Evolutionary conservation across 2,329 filamentous ascomycete species (phyloP).

Genomic region (Penicillium sclerotiorum): DNA sequence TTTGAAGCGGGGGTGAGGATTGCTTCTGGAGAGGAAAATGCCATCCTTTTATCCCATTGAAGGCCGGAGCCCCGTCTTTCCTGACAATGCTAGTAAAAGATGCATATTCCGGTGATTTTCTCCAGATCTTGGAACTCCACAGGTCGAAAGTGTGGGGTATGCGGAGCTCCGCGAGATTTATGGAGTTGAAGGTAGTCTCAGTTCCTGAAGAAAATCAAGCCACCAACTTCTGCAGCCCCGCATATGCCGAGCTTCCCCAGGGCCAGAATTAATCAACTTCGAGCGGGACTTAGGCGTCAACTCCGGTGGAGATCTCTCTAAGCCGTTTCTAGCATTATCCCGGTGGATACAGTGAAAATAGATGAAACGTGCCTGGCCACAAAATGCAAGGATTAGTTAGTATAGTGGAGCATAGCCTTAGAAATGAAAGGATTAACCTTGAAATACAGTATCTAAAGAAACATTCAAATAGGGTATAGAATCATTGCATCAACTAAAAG

Average conservation of each 20-base stretch:
- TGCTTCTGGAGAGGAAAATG: too few species aligned
- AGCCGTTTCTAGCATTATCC: conserved; percentile 9
- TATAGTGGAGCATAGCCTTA: too few species aligned
- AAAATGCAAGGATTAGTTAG: too few species aligned
- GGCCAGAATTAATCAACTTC: neutral
- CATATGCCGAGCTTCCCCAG: neutral
- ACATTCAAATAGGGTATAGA: too few species aligned
- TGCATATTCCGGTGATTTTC: neutral
- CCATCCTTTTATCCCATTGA: neutral
- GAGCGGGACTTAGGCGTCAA: too few species aligned
- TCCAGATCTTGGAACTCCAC: too few species aligned
- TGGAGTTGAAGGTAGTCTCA: neutral
- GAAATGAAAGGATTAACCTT: too few species aligned
- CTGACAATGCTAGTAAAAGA: too few species aligned
- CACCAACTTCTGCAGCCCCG: conserved; percentile 1
- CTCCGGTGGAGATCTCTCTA: conserved; percentile 6
- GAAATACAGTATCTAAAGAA: too few species aligned
- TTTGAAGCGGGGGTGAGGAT: too few species aligned
- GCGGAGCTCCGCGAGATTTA: neutral
- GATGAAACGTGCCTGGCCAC: too few species aligned
- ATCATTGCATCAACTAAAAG: too few species aligned
- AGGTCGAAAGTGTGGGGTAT: neutral
- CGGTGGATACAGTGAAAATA: neutral
- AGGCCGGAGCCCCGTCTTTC: neutral
- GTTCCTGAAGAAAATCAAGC: neutral